phyloP scores from a whole-genome alignment of 148 eudicot species.

The Vaccinium myrtillus region DNA sequence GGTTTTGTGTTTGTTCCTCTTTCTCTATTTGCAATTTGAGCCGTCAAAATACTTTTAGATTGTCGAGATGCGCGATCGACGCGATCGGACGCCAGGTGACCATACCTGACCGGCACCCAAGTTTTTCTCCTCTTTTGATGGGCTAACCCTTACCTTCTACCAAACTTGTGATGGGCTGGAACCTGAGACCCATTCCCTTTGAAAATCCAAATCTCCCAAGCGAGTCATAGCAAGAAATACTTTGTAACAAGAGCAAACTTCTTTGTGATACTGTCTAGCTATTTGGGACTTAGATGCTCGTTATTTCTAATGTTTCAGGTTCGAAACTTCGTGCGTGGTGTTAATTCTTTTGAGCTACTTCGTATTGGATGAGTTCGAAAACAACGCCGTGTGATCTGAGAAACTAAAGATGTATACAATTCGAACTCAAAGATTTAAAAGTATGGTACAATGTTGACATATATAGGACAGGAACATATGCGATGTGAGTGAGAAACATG shows the following conservation, averaged over 20 bases:
- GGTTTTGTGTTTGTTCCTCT: too few species aligned
- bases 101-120: too few species aligned
- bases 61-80: rapidly evolving
- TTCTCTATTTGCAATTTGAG: too few species aligned
- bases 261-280: background rate
- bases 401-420: background rate
- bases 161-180: background rate
- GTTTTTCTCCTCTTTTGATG: background rate
- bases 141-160: background rate
- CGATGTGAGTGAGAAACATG: background rate
- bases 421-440: background rate
- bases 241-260: background rate
- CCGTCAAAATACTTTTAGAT: too few species aligned
- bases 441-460: background rate
- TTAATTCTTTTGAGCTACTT: background rate
- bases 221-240: too few species aligned
- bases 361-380: background rate
- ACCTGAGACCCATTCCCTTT: background rate
- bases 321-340: background rate
- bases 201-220: background rate
- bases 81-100: too few species aligned
- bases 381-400: background rate
- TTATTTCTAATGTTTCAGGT: background rate
- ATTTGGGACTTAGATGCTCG: too few species aligned
- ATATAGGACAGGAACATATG: background rate